Conservation (phyloP, 345 rosid genomes). For the Hibiscus tridactylites region DNA sequence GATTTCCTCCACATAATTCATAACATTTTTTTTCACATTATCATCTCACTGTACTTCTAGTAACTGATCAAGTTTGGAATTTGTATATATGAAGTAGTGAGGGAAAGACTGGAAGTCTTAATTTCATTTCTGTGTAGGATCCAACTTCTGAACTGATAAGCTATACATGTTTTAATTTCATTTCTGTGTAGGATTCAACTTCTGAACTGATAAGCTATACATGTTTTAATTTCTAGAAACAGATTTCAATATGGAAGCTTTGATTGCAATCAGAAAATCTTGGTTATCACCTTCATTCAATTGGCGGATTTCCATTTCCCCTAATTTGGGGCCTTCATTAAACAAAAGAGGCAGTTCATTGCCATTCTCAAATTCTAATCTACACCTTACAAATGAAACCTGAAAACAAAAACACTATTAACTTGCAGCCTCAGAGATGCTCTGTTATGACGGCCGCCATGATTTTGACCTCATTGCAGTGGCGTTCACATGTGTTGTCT, state of each 20-base stretch:
- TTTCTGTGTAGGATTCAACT: too few species aligned
- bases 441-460: conserved; percentile 81
- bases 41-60: not conserved
- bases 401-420: too few species aligned
- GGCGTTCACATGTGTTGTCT: conserved; percentile 33
- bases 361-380: too few species aligned
- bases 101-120: not conserved
- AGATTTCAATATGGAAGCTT: conserved; percentile 5
- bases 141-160: conserved; percentile 16
- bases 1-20: conserved; percentile 9
- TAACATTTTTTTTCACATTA: not conserved
- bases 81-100: not conserved
- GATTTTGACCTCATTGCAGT: conserved; percentile 46
- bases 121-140: conserved; percentile 9
- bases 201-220: too few species aligned
- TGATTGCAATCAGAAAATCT: conserved; percentile 7
- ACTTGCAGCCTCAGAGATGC: conserved; percentile 78
- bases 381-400: too few species aligned
- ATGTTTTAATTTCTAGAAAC: conserved; percentile 23
- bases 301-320: not conserved
- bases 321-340: conserved; percentile 2
- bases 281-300: conserved; percentile 10
- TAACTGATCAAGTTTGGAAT: not conserved
- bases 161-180: conserved; percentile 49
- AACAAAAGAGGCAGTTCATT: conserved; percentile 18